Evolutionary conservation across 768 basidiomycete species (phyloP).

Genomic region (Termitomyces sp.): DNA sequence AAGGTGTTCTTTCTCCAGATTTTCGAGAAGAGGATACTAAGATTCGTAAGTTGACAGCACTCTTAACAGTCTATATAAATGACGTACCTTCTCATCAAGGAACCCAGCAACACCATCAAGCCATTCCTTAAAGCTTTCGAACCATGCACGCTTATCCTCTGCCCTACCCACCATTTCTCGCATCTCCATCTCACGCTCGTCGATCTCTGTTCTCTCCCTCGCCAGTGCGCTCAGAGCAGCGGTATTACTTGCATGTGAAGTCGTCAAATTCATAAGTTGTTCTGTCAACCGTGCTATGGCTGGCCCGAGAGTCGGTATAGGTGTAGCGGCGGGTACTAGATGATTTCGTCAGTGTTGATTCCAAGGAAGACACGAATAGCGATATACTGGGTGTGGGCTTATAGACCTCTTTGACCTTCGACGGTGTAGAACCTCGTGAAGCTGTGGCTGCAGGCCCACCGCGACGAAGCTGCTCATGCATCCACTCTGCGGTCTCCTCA

Average conservation of each 20-base stretch:
- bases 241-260: conserved; percentile 64
- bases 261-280: conserved; percentile 52
- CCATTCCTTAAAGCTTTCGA: conserved; percentile 72
- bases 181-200: conserved; percentile 66
- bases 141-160: conserved; percentile 81
- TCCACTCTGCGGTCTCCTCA: conserved; percentile 84
- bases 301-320: conserved; percentile 59
- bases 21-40: conserved; percentile 78
- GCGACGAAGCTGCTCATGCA: conserved; percentile 74
- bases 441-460: conserved; percentile 53
- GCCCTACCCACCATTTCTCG: conserved; percentile 68
- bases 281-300: conserved; percentile 58
- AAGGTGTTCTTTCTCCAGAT: conserved; percentile 68
- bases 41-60: conserved; percentile 3
- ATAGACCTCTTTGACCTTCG: conserved; percentile 52
- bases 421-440: conserved; percentile 19
- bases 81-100: conserved; percentile 74
- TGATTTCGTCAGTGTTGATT: conserved; percentile 10
- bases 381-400: conserved; percentile 63
- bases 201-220: conserved; percentile 59
- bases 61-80: not conserved
- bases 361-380: not conserved
- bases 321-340: conserved; percentile 60
- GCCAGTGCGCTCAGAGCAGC: conserved; percentile 50
- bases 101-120: conserved; percentile 80